Conservation (phyloP, 805 yeast genomes). For the Myxozyma mucilagina region DNA sequence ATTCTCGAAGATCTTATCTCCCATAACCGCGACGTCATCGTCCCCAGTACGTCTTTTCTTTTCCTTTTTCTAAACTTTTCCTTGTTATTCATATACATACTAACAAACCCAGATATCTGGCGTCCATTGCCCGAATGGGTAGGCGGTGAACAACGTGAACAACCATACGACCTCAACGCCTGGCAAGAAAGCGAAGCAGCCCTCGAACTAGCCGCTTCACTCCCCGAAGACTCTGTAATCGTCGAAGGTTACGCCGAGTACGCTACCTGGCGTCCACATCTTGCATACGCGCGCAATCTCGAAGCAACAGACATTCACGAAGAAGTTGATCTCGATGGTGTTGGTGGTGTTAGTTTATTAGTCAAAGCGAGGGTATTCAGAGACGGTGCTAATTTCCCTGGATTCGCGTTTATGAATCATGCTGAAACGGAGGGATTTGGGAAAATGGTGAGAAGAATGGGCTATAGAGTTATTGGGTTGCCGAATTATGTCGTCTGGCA, state of each 20-base stretch:
- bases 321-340: constrained; percentile 92
- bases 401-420: constrained; percentile 91
- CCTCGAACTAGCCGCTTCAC: constrained; percentile 44
- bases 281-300: constrained; percentile 53
- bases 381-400: constrained; percentile 92
- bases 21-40: constrained; percentile 87
- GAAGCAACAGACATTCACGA: constrained; percentile 52
- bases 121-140: constrained; percentile 91
- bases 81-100: background rate
- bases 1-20: constrained; percentile 90
- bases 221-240: constrained; percentile 92
- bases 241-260: constrained; percentile 70
- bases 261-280: constrained; percentile 31
- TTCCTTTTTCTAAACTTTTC: background rate
- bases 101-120: constrained; percentile 64
- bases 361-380: constrained; percentile 85
- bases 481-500: constrained; percentile 93
- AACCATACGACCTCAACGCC: constrained; percentile 93
- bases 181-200: constrained; percentile 92
- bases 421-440: constrained; percentile 98
- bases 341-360: constrained; percentile 94
- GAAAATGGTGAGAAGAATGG: constrained; percentile 68
- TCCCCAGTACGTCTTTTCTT: constrained; percentile 53
- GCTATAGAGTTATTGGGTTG: constrained; percentile 79
- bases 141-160: constrained; percentile 69